Evolutionary conservation across 805 yeast species (phyloP).

Genomic region (Pichia eremophila): DNA sequence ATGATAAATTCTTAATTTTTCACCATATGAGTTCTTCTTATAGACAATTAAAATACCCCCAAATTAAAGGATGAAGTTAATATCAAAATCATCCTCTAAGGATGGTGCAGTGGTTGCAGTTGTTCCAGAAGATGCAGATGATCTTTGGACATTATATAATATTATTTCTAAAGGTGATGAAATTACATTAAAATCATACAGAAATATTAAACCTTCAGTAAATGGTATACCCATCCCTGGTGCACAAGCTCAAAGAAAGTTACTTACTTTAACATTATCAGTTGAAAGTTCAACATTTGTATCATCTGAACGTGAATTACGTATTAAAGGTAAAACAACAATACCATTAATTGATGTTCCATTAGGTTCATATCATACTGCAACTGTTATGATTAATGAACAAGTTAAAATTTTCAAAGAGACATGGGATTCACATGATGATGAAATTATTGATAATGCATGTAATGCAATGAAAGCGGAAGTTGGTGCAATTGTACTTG

Average conservation of each 20-base stretch:
- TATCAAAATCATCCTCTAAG: constrained; percentile 40
- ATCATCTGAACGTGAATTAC: constrained; percentile 64
- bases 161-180: constrained; percentile 69
- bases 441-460: constrained; percentile 56
- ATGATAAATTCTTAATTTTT: too few relatives aligned
- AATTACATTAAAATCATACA: constrained; percentile 55
- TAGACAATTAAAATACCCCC: too few relatives aligned
- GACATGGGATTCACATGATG: constrained; percentile 70
- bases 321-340: constrained; percentile 71
- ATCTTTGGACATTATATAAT: constrained; percentile 81
- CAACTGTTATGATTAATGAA: constrained; percentile 63
- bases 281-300: constrained; percentile 71
- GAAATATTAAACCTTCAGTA: constrained; percentile 42
- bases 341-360: constrained; percentile 69
- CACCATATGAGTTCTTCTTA: too few relatives aligned
- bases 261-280: constrained; percentile 48
- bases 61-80: constrained; percentile 40
- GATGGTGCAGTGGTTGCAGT: constrained; percentile 62
- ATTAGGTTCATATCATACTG: constrained; percentile 79
- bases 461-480: constrained; percentile 74
- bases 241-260: constrained; percentile 34
- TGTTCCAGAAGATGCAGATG: constrained; percentile 83
- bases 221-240: constrained; percentile 6
- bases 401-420: constrained; percentile 62
- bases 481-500: constrained; percentile 85